phyloP scores from a whole-genome alignment of 352 stramenopile genomes.

The Thraustotheca clavata region DNA sequence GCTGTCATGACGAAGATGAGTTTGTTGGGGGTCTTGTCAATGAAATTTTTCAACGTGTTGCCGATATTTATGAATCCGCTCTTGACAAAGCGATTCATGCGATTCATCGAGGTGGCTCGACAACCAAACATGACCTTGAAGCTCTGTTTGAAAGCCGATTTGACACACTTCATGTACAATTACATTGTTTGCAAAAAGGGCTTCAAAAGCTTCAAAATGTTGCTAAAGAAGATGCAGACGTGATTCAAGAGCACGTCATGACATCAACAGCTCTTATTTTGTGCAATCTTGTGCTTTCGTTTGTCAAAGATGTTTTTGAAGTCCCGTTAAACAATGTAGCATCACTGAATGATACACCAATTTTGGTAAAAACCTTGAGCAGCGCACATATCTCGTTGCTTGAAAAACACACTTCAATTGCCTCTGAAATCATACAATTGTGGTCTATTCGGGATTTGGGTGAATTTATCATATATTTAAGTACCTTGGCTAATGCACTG shows the following conservation, averaged over 20 bases:
- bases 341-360: not conserved
- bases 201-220: constrained; percentile 57
- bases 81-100: constrained; percentile 47
- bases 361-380: constrained; percentile 33
- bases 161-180: constrained; percentile 41
- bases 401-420: constrained; percentile 42
- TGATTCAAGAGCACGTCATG: constrained; percentile 46
- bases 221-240: constrained; percentile 39
- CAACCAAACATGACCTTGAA: constrained; percentile 51
- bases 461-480: constrained; percentile 49
- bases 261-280: constrained; percentile 43
- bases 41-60: constrained; percentile 34
- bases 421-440: constrained; percentile 42
- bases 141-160: constrained; percentile 73
- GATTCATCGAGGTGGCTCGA: constrained; percentile 63
- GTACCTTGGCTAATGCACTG: constrained; percentile 43
- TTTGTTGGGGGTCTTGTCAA: constrained; percentile 45
- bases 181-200: constrained; percentile 54
- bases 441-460: constrained; percentile 63
- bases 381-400: constrained; percentile 59
- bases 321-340: constrained; percentile 29
- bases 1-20: constrained; percentile 46
- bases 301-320: constrained; percentile 49
- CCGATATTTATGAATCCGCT: constrained; percentile 42
- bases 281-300: constrained; percentile 48